Evolutionary conservation across 2,329 filamentous ascomycete species (phyloP), one percentile per base, ranked within the genome.

Genomic region (Achaetomium macrosporum): DNA sequence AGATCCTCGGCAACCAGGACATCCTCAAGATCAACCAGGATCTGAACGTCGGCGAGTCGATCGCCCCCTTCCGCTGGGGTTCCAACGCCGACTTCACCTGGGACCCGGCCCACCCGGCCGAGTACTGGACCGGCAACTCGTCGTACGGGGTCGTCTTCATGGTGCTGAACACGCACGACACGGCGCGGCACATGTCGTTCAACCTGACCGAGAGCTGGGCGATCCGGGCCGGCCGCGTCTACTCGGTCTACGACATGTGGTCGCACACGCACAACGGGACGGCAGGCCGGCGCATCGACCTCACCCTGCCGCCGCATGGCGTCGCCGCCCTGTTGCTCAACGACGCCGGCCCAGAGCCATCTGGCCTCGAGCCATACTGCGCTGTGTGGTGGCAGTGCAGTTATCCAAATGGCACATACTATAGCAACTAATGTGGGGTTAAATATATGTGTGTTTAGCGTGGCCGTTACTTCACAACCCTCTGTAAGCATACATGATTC

Each of bases 201-300:
- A 50, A 56, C 46, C 33, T 56, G 47, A 50, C 50, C 6, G 54
- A 56, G 54, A 56, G 54, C 46, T 56, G 54, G 54, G 54, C 54
- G 2, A 47, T 56, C 31, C 41, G 54, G 10, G 54, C 54, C 2
- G 54, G 54, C 6, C 30, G 54, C 13, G 36, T 42, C n/a, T 56
- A 56, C 33, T 39, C 35, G 17, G 54, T 56, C 30, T 56, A 56
- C 29, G 54, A 56, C 41, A 31, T 56, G 54, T 56, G 54, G 50
- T 40, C 54, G 42, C 54, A 56, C 37, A 56, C 50, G 0, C n/a
- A 45, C 1, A 56, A 53, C 19, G 54, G 54, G 6, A 56, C 54
- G 3, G 54, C 42, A 1, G 29, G 33, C 17, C 35, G 54, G 5
- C 42, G 25, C 33, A 50, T 56, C n/a, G 19, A 29, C 39, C 20